Base-by-base conservation (phyloP, 1,284 basidiomycete species). In the Marasmius tenuissimus region DNA sequence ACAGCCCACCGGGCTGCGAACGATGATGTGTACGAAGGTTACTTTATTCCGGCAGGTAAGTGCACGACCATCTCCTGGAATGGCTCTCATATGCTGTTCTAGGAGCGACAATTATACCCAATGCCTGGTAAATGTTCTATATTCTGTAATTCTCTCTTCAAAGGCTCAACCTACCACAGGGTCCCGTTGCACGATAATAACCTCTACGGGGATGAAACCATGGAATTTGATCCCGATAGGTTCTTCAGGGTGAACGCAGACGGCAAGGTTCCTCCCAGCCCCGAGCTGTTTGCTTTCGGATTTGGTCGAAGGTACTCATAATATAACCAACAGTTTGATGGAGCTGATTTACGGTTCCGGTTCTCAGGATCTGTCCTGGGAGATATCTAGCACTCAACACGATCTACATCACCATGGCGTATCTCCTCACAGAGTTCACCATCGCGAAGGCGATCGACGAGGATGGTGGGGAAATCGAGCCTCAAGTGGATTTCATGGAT, bases 301-400 rank as follows among this genome's bases (percentile, higher is more conserved):
- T 86, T 85, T 65, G 85, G 85, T 22, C 72, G 85, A 66, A 78
- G 85, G 84, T 81, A 50, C 64, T 74, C 63, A 54, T 40, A 9
- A 16, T 16, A 16, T 40, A 40, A 16, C 16, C 39, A n/a, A n/a
- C n/a, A n/a, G n/a, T n/a, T n/a, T n/a, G n/a, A n/a, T n/a, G 10
- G 40, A 42, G 10, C n/a, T n/a, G n/a, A n/a, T n/a, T n/a, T n/a
- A n/a, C n/a, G n/a, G n/a, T n/a, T n/a, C n/a, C n/a, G n/a, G n/a
- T n/a, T n/a, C 16, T 40, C 39, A 40, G 39, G 39, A 40, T 40
- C 16, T 40, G 39, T 16, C 39, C 39, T 9, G 39, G 39, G 16
- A 40, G 39, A 40, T 16, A 40, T 16, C 16, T 40, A 16, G 39
- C 39, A 9, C 9, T 9, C 9, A 40, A 16, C 16, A 9, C 39